phyloP scores from a whole-genome alignment of 805 yeast species.

The Candida methanosorbosa region DNA sequence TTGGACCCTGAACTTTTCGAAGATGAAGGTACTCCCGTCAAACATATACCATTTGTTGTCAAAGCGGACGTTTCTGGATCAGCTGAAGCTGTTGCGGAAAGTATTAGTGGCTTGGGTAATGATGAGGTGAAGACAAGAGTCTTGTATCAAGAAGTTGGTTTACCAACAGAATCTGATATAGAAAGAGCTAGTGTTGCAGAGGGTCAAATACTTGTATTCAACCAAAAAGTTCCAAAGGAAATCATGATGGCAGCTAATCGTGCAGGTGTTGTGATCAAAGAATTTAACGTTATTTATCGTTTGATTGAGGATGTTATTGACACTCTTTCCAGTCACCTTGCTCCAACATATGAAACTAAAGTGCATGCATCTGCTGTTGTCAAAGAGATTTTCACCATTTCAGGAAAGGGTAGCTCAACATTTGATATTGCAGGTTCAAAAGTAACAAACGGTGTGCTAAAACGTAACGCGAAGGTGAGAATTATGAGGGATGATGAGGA shows the following conservation, averaged over 20 bases:
- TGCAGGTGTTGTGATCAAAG: conserved; percentile 46
- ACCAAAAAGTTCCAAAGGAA: conserved; percentile 59
- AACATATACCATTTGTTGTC: conserved; percentile 53
- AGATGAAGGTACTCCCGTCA: conserved; percentile 18
- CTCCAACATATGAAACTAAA: conserved; percentile 60
- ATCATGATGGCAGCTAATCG: conserved; percentile 49
- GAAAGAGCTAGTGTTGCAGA: conserved; percentile 60
- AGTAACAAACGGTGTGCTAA: conserved; percentile 60
- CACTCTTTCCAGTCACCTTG: conserved; percentile 47
- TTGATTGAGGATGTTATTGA: conserved; percentile 77
- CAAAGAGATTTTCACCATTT: conserved; percentile 63
- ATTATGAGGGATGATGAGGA: conserved; percentile 41
- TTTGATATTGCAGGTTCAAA: conserved; percentile 81
- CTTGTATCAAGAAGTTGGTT: conserved; percentile 69
- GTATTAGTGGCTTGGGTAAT: conserved; percentile 77
- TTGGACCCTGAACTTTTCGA: conserved; percentile 24
- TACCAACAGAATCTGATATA: conserved; percentile 58
- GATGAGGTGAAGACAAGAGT: conserved; percentile 71
- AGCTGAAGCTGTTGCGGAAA: conserved; percentile 83
- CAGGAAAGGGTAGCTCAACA: conserved; percentile 43
- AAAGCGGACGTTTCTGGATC: conserved; percentile 95
- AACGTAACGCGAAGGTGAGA: conserved; percentile 38
- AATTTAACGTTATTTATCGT: conserved; percentile 78
- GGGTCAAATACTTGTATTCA: conserved; percentile 74
- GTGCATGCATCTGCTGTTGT: conserved; percentile 60